phyloP scores from a whole-genome alignment of 208 protist genomes.

The Trypanosoma melophagium region DNA sequence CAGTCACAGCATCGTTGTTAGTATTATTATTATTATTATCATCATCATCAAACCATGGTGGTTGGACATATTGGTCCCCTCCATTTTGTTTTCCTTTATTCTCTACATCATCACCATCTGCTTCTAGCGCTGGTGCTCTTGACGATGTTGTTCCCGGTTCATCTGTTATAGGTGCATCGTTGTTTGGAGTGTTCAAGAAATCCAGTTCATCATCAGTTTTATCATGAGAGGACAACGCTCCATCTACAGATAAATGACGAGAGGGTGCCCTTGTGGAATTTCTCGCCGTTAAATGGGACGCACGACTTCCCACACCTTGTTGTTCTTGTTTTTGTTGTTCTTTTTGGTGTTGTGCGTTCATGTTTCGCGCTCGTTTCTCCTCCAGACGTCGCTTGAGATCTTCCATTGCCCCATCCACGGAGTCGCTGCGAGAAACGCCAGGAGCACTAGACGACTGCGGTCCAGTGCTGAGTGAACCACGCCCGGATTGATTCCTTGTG shows the following conservation, averaged over 20 bases:
- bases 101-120: background rate
- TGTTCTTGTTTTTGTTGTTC: background rate
- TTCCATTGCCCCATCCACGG: background rate
- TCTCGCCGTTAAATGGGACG: too few species aligned
- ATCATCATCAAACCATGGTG: too few species aligned
- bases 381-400: constrained; percentile 8
- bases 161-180: background rate
- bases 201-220: background rate
- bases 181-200: background rate
- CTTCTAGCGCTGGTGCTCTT: too few species aligned
- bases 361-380: background rate
- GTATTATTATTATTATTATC: too few species aligned
- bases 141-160: background rate
- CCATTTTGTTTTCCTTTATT: background rate
- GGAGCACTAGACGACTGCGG: background rate
- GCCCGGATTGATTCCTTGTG: background rate
- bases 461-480: background rate
- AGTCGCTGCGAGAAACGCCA: background rate
- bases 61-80: too few species aligned
- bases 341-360: background rate
- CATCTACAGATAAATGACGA: too few species aligned
- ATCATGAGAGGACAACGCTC: too few species aligned
- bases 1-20: too few species aligned
- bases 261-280: too few species aligned
- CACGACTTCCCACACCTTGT: background rate